These are phyloP conservation scores for Ceratocystis papillata DNA, from an alignment of 2,329 filamentous ascomycete genomes.

Conservation along the genomic window DNA sequence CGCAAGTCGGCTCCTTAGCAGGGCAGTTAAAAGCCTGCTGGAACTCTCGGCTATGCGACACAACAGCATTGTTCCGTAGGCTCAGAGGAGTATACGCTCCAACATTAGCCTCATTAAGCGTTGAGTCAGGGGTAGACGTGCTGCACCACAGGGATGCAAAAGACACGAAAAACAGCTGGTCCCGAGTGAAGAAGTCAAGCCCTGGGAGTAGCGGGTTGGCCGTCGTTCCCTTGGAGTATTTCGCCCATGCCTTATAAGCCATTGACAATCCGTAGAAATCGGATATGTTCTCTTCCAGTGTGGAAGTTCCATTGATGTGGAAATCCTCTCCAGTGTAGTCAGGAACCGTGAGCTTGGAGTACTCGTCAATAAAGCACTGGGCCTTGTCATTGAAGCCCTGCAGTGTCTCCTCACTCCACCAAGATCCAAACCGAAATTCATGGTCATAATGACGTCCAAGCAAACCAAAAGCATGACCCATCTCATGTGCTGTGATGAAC, in stretches of 20 bases:
- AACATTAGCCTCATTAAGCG: background rate
- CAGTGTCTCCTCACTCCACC: slow-evolving; percentile 54
- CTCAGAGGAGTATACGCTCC: background rate
- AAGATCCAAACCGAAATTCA: slow-evolving; percentile 53
- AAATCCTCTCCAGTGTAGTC: background rate
- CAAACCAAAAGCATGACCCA: slow-evolving; percentile 60
- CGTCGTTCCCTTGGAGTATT: slow-evolving; percentile 39
- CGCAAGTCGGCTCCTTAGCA: background rate
- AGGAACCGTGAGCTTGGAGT: slow-evolving; percentile 39
- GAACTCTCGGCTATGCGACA: background rate
- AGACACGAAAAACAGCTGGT: slow-evolving; percentile 59
- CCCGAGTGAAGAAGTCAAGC: slow-evolving; percentile 50
- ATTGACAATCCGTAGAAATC: slow-evolving; percentile 57
- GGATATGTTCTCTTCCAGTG: slow-evolving; percentile 60
- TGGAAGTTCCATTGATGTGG: slow-evolving; percentile 52
- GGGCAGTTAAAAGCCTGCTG: background rate
- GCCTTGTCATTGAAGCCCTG: slow-evolving; percentile 47
- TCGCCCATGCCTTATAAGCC: slow-evolving; percentile 55
- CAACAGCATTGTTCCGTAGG: background rate
- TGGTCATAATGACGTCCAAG: slow-evolving; percentile 54
- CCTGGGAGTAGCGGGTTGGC: slow-evolving; percentile 48
- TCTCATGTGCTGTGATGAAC: slow-evolving; percentile 55
- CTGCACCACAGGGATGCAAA: slow-evolving; percentile 58
- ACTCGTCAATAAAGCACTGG: slow-evolving; percentile 58
- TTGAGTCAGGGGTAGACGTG: slow-evolving; percentile 35